Evolutionary conservation across 129 eudicot species (phyloP).

Genomic region (Kitagawia praeruptora): DNA sequence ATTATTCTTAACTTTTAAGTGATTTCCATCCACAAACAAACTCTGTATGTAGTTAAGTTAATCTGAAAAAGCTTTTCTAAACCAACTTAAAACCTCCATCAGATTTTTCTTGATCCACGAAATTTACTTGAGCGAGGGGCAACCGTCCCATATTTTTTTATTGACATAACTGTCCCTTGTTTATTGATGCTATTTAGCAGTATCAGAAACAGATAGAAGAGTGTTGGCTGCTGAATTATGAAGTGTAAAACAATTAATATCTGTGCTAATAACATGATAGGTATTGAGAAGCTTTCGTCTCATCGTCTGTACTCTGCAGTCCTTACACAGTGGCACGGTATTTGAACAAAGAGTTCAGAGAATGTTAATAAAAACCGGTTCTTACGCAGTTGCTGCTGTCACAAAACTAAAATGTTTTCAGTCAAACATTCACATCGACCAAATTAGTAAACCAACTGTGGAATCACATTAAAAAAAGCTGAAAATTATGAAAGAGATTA

Average conservation of each 20-base stretch:
- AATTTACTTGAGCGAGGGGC: not conserved
- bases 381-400: not conserved
- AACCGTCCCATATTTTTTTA: not conserved
- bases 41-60: not conserved
- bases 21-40: not conserved
- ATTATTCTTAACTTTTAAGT: not conserved
- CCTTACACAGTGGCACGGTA: not conserved
- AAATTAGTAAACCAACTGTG: not conserved
- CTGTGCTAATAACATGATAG: not conserved
- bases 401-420: not conserved
- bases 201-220: not conserved
- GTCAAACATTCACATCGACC: not conserved
- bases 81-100: not conserved
- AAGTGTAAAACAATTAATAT: not conserved
- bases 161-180: not conserved
- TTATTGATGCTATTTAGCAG: not conserved
- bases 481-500: conserved; percentile 1
- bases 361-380: not conserved
- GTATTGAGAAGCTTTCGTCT: not conserved
- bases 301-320: not conserved
- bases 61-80: not conserved
- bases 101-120: not conserved
- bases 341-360: not conserved
- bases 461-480: not conserved
- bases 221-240: not conserved